Conservation (phyloP, 2,329 filamentous ascomycete species). For the Fusarium phyllophilum region DNA sequence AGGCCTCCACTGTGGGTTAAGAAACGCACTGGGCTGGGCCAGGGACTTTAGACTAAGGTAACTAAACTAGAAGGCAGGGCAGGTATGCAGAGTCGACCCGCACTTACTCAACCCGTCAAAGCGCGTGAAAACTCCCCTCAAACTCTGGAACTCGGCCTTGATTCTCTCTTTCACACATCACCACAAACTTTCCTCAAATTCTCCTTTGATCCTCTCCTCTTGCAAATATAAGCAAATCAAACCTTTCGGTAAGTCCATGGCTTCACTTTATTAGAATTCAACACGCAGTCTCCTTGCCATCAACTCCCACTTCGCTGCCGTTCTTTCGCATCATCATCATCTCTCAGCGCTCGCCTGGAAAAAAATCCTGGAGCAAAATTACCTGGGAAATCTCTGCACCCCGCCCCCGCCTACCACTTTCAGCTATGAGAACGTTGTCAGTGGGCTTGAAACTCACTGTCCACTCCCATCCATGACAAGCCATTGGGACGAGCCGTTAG, state of each 20-base stretch:
- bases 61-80: conserved; percentile 10
- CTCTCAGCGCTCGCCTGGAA: conserved; percentile 18
- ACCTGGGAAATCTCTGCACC: conserved; percentile 46
- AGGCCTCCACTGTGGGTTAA: conserved; percentile 16
- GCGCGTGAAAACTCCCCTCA: conserved; percentile 31
- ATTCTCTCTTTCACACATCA: conserved; percentile 32
- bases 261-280: not conserved
- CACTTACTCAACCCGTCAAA: conserved; percentile 40
- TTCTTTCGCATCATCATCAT: not conserved
- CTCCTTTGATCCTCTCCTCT: conserved; percentile 8
- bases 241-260: conserved; percentile 11
- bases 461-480: conserved; percentile 1
- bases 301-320: not conserved
- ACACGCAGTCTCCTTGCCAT: not conserved
- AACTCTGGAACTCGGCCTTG: conserved; percentile 2
- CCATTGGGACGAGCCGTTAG: not conserved
- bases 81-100: conserved; percentile 32
- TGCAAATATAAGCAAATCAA: conserved; percentile 16
- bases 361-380: conserved; percentile 32
- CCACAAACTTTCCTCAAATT: conserved; percentile 31
- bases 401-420: conserved; percentile 46
- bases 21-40: conserved; percentile 25
- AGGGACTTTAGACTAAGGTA: conserved; percentile 12
- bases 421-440: conserved; percentile 27
- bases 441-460: conserved; percentile 28